Evolutionary conservation across 192 early-diverging fungal genomes (phyloP).

Genomic region (Umbelopsis sp.): DNA sequence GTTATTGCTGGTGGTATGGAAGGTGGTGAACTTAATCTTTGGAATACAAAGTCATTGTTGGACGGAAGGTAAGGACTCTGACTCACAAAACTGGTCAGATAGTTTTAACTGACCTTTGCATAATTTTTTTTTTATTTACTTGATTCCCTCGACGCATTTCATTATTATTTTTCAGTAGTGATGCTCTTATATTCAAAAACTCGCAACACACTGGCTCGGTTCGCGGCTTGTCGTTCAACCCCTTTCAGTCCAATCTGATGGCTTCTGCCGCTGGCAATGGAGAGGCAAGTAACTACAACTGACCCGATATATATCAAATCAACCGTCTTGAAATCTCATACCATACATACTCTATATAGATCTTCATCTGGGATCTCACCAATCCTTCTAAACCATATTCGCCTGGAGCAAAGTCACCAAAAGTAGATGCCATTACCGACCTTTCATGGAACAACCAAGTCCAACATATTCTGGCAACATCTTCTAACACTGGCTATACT

Average conservation of each 20-base stretch:
- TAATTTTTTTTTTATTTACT: slow-evolving; percentile 1
- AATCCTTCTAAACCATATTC: slow-evolving; percentile 87
- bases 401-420: slow-evolving; percentile 81
- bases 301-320: not conserved
- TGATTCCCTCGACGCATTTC: too few relatives aligned
- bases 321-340: not conserved
- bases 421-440: slow-evolving; percentile 86
- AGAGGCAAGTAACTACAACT: slow-evolving; percentile 61
- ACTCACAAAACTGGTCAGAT: too few relatives aligned
- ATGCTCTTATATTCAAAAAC: slow-evolving; percentile 66
- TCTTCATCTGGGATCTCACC: slow-evolving; percentile 94
- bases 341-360: slow-evolving; percentile 42
- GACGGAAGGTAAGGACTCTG: slow-evolving; percentile 45
- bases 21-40: slow-evolving; percentile 88
- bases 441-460: slow-evolving; percentile 94
- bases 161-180: slow-evolving; percentile 2
- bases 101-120: not conserved
- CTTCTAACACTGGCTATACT: slow-evolving; percentile 87
- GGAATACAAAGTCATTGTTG: slow-evolving; percentile 79
- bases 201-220: slow-evolving; percentile 86
- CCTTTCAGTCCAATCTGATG: slow-evolving; percentile 81
- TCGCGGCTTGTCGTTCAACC: slow-evolving; percentile 91
- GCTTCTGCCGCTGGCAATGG: slow-evolving; percentile 89
- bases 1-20: slow-evolving; percentile 94
- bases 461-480: slow-evolving; percentile 90